A percentile compares a stretch with the other conserved stretches of the same genome.
phyloP scores from a whole-genome alignment of 805 yeast genomes.

The Candida fluviatilis region DNA sequence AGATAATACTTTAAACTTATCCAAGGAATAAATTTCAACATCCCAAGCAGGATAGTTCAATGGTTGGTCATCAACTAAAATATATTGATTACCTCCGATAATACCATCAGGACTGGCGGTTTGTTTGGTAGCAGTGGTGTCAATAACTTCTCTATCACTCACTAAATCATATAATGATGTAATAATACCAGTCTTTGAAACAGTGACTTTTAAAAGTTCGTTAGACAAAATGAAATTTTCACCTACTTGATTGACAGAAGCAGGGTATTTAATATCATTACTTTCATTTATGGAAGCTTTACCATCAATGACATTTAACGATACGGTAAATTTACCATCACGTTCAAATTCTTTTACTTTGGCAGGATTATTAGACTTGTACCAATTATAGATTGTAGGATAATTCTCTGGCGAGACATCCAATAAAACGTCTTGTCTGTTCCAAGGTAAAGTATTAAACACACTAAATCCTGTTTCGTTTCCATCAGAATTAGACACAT shows the following conservation, averaged over 20 bases:
- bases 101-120: constrained; percentile 19
- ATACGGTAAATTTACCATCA: constrained; percentile 11
- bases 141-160: constrained; percentile 61
- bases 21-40: constrained; percentile 84
- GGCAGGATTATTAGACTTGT: constrained; percentile 1
- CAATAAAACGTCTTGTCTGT: constrained; percentile 41
- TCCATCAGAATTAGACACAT: constrained; percentile 26
- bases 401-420: constrained; percentile 22
- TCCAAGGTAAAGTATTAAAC: constrained; percentile 67
- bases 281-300: constrained; percentile 12
- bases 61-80: constrained; percentile 87
- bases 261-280: constrained; percentile 39
- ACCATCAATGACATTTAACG: constrained; percentile 18
- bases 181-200: constrained; percentile 51
- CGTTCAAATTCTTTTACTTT: constrained; percentile 5
- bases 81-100: constrained; percentile 74
- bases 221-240: constrained; percentile 53
- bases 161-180: constrained; percentile 59
- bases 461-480: constrained; percentile 9
- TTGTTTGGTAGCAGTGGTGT: constrained; percentile 49
- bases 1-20: constrained; percentile 51
- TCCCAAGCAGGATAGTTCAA: constrained; percentile 96
- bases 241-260: constrained; percentile 40
- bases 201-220: constrained; percentile 52
- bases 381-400: constrained; percentile 6